Evolutionary conservation across 78 protist genomes (phyloP), one percentile per base, ranked within the genome.

Genomic region (Corallochytrium limacisporum): DNA sequence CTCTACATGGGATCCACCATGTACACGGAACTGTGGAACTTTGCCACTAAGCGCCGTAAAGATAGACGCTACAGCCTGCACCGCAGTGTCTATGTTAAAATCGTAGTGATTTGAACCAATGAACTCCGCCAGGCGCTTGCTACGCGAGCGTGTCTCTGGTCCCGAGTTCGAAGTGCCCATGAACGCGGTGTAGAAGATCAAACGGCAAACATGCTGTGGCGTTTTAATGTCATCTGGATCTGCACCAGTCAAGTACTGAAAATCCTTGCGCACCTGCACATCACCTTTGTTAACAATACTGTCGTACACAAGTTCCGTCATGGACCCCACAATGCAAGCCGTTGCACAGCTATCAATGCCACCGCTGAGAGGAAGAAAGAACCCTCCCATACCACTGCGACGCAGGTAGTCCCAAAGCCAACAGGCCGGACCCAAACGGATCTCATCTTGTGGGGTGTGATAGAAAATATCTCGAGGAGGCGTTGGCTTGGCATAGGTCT

Each of bases 371-470:
- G 93, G 86, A 3, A 88, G 51, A 29, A 81, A 84, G 72, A 44
- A 88, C 28, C 93, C 93, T 20, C 47, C 6, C 22, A 65, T 10
- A 20, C 89, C 83, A 3, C 78, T 67, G 51, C 94, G 77, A 18
- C 94, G 75, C 31, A 88, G 73, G 65, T 88, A 88, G 62, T 88
- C 94, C 94, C 93, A 88, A 29, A 88, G 56, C 92, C 92, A 82
- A 67, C 83, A 79, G 6, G 88, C 88, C 10, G 85, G 90, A n/a
- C 85, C 82, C 26, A 46, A 57, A 5, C 40, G 76, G 56, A 82
- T 72, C 74, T 82, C 87, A 16, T 75, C 87, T 10, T 57, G 40
- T 12, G 80, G 81, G 9, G 49, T 3, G 55, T 60, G 68, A 40
- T 62, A 57, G 26, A 4, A 31, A 18, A n/a, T n/a, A n/a, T n/a